phyloP scores from a whole-genome alignment of 2,329 filamentous ascomycete species.

The Penicillium hordei region DNA sequence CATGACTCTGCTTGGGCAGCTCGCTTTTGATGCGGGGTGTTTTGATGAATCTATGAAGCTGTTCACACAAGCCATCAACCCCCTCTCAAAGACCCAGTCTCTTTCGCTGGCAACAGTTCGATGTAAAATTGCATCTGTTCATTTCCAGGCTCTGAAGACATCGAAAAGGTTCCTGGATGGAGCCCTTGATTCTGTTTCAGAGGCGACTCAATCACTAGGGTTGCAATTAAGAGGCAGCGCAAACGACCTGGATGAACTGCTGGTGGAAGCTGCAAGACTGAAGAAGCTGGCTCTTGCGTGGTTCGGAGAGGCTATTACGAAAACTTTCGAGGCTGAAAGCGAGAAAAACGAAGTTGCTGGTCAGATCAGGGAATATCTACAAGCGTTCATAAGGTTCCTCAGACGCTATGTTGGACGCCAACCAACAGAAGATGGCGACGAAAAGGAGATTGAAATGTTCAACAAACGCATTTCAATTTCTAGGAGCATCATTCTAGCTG shows the following conservation, averaged over 20 bases:
- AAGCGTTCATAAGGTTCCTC: conserved; percentile 43
- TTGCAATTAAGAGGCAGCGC: conserved; percentile 41
- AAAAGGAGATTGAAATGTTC: conserved; percentile 34
- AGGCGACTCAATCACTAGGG: conserved; percentile 37
- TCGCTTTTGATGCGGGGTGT: conserved; percentile 43
- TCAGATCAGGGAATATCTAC: conserved; percentile 39
- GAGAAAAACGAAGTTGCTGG: conserved; percentile 22
- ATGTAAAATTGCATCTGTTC: conserved; percentile 42
- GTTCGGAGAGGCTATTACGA: conserved; percentile 34
- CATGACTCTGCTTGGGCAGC: conserved; percentile 38
- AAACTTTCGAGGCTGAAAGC: conserved; percentile 13
- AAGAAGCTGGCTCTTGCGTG: conserved; percentile 44
- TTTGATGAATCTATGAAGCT: conserved; percentile 41
- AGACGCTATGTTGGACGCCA: conserved; percentile 42
- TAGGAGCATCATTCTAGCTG: conserved; percentile 41
- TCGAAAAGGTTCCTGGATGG: conserved; percentile 23
- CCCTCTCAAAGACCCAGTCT: conserved; percentile 33
- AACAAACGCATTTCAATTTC: conserved; percentile 33
- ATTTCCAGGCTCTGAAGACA: conserved; percentile 34
- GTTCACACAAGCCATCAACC: conserved; percentile 34
- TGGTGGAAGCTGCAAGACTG: conserved; percentile 44
- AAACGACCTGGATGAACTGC: conserved; percentile 45
- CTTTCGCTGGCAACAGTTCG: conserved; percentile 38
- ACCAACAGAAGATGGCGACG: conserved; percentile 28
- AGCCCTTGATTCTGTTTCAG: conserved; percentile 29